A percentile compares a stretch with the other conserved stretches of the same genome.
These are phyloP conservation scores for Aspergillaceae sp. DNA, from an alignment of 2,329 filamentous ascomycete genomes.

Conservation along the genomic window DNA sequence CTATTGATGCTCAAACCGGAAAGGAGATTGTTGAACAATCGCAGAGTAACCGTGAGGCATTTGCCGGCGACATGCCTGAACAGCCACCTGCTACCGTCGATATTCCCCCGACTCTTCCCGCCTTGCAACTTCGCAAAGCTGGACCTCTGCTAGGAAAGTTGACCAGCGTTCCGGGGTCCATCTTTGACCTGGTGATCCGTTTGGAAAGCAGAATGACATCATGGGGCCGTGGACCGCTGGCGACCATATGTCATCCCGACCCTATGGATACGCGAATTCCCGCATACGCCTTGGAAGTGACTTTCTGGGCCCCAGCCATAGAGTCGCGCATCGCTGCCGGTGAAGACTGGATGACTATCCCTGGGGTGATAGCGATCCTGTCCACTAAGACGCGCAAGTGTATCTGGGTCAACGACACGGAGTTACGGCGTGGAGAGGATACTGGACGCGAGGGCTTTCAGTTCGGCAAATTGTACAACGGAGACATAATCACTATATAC, in stretches of 20 bases:
- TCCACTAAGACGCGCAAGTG: constrained; percentile 70
- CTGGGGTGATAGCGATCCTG: constrained; percentile 60
- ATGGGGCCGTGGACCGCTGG: constrained; percentile 65
- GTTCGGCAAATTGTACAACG: constrained; percentile 63
- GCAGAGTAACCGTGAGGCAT: neutral
- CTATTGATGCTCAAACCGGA: constrained; percentile 37
- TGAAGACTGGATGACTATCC: constrained; percentile 46
- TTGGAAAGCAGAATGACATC: constrained; percentile 60
- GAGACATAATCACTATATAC: constrained; percentile 69
- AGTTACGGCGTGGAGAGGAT: constrained; percentile 50
- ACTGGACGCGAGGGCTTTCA: constrained; percentile 43
- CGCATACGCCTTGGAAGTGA: constrained; percentile 69
- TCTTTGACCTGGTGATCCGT: constrained; percentile 54
- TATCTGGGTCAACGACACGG: constrained; percentile 67
- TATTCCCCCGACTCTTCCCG: constrained; percentile 1
- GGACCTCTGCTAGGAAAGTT: constrained; percentile 53
- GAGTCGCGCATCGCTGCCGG: constrained; percentile 51
- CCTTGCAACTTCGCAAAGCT: constrained; percentile 25
- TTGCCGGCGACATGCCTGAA: neutral
- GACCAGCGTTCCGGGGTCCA: constrained; percentile 56
- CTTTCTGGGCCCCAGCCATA: constrained; percentile 63
- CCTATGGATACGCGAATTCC: constrained; percentile 62
- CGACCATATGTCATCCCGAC: constrained; percentile 59
- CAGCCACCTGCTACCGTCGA: neutral
- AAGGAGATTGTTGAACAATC: constrained; percentile 20